Conservation (phyloP, 2,329 filamentous ascomycete species). For the Penicillium hordei region DNA sequence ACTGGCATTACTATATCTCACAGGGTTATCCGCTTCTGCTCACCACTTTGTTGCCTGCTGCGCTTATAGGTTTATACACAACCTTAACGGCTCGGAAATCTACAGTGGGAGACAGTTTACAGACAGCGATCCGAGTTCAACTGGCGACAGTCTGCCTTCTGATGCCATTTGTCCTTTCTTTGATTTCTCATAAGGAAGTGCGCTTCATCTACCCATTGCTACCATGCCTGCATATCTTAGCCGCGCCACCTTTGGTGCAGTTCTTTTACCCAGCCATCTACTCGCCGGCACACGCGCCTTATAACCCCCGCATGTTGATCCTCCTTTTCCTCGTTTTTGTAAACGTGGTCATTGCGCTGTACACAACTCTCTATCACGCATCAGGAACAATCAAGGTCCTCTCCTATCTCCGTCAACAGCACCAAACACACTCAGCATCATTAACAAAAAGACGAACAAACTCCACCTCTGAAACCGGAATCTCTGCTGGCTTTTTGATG, state of each 20-base stretch:
- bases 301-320: constrained; percentile 52
- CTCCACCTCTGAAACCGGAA: constrained; percentile 30
- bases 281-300: constrained; percentile 30
- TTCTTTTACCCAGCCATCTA: constrained; percentile 60
- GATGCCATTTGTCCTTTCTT: constrained; percentile 65
- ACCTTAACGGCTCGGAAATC: constrained; percentile 41
- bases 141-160: constrained; percentile 60
- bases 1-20: constrained; percentile 88
- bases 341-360: constrained; percentile 71
- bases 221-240: constrained; percentile 78
- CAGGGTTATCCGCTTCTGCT: constrained; percentile 87
- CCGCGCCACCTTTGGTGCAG: constrained; percentile 63
- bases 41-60: constrained; percentile 79
- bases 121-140: constrained; percentile 49
- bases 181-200: constrained; percentile 93
- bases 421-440: constrained; percentile 55
- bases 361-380: constrained; percentile 75
- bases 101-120: constrained; percentile 31
- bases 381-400: constrained; percentile 75
- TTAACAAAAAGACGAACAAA: constrained; percentile 31
- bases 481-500: constrained; percentile 76
- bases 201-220: constrained; percentile 94
- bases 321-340: constrained; percentile 59
- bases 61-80: constrained; percentile 62
- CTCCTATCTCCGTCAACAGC: constrained; percentile 71